phyloP scores from a whole-genome alignment of 2,329 filamentous ascomycete species.

The Fusarium sp. region DNA sequence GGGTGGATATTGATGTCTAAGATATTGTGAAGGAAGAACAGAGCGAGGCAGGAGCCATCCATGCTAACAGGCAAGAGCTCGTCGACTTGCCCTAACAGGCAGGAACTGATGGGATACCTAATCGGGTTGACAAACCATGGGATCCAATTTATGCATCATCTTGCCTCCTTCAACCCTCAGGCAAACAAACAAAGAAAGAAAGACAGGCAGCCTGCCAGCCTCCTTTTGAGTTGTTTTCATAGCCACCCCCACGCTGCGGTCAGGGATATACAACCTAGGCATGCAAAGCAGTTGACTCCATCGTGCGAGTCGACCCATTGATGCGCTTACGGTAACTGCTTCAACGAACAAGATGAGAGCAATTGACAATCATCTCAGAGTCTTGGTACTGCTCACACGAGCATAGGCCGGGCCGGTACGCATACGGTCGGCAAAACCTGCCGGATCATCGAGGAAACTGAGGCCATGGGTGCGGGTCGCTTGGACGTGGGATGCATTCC shows the following conservation, averaged over 20 bases:
- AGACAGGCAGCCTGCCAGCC: neutral
- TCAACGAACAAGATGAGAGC: neutral
- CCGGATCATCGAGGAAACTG: neutral
- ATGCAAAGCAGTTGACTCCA: neutral
- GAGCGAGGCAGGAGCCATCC: neutral
- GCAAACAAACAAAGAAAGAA: neutral
- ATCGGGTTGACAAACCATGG: neutral
- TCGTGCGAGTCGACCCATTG: neutral
- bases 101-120: neutral
- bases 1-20: neutral
- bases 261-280: neutral
- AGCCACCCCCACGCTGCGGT: neutral
- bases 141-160: neutral
- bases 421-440: conserved; percentile 10
- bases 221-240: neutral
- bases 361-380: conserved; percentile 2
- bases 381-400: neutral
- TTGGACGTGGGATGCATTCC: conserved; percentile 2
- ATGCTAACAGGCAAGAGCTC: neutral
- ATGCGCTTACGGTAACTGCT: neutral
- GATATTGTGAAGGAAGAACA: neutral
- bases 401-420: conserved; percentile 21
- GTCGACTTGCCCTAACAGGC: neutral
- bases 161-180: neutral
- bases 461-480: neutral